Conservation (phyloP, 2,329 filamentous ascomycete genomes). For the Fusarium sp. region DNA sequence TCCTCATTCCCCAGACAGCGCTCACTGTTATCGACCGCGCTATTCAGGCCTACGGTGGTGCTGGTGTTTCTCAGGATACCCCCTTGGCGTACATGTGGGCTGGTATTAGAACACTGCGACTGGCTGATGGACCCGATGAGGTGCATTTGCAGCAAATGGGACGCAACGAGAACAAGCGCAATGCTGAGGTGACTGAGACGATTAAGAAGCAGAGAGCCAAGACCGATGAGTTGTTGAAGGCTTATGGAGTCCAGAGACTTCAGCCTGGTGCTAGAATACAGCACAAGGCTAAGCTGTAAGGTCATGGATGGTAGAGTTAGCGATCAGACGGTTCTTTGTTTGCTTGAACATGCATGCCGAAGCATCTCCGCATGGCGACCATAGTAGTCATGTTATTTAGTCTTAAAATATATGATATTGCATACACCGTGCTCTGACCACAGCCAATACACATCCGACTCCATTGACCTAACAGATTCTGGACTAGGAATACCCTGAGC, state of each 20-base stretch:
- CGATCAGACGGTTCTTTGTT: conserved; percentile 6
- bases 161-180: conserved; percentile 80
- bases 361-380: conserved; percentile 2
- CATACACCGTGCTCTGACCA: neutral
- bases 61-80: conserved; percentile 93
- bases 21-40: conserved; percentile 93
- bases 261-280: conserved; percentile 66
- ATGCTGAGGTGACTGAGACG: conserved; percentile 68
- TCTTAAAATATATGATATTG: conserved; percentile 6
- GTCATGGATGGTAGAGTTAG: conserved; percentile 26
- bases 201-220: conserved; percentile 73
- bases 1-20: conserved; percentile 84
- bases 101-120: conserved; percentile 80
- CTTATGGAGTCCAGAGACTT: conserved; percentile 61
- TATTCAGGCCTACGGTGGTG: conserved; percentile 90
- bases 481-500: neutral
- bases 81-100: conserved; percentile 89
- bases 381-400: neutral
- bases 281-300: conserved; percentile 59
- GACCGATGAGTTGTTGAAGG: conserved; percentile 72
- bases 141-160: conserved; percentile 89
- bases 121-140: conserved; percentile 96
- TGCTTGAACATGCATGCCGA: neutral
- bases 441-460: neutral
- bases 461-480: neutral